Base-by-base conservation (phyloP, 345 rosid genomes). In the Citrus hindsii region DNA sequence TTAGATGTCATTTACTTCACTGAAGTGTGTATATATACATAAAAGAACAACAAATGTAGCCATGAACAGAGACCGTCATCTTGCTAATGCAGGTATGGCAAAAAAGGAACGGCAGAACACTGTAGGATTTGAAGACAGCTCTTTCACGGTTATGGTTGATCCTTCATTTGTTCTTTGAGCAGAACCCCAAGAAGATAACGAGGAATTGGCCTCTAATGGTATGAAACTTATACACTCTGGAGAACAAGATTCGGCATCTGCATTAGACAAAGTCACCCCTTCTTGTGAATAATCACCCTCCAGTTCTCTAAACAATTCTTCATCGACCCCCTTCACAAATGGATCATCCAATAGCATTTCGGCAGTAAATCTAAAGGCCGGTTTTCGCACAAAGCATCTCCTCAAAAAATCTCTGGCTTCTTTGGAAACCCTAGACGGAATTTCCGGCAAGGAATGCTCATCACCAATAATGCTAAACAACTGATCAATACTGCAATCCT, bases 361-460 rank as follows among this genome's bases (percentile, higher is more conserved):
- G 16, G 87, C 69, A 4, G 80, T 85, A 38, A 65, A 77, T 56
- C 85, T 77, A 18, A 46, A 40, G 28, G 13, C 56, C 5, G 83
- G 69, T 1, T 85, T 64, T 33, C 61, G 72, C 61, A 64, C 80
- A 6, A 82, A 63, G 73, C 87, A 85, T 5, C 61, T 16, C 60
- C 71, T 70, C 80, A 82, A 64, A 76, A 85, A 80, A 67, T 82
- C 82, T 65, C 38, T 78, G 8, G 70, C 85, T 22, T 80, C 84
- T 25, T 62, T 48, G 5, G 87, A 82, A 9, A 82, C 24, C 21
- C 60, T 30, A 38, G 38, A 6, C 5, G 85, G 84, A 59, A 85
- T 78, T 72, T 75, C 53, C 3, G 84, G 85, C 38, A 75, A 60
- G 60, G 63, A 65, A 25, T 37, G 30, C 6, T 55, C 38, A 28